Base-by-base conservation (phyloP, 2,329 filamentous ascomycete genomes). In the Lizonia empirigonia region DNA sequence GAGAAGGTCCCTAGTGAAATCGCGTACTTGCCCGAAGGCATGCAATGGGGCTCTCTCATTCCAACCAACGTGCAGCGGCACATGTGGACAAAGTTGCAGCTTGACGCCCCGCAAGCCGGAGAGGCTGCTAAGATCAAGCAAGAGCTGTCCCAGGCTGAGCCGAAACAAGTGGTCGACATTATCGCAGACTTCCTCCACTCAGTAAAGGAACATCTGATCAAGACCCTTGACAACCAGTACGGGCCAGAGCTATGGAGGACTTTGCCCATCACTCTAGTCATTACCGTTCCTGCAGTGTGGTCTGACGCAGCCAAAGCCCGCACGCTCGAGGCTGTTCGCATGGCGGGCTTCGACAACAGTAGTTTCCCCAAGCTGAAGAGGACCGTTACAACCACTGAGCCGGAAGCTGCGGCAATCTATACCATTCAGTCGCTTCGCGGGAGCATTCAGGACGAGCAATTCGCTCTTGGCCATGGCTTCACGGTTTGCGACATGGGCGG, bases 51-150 rank as follows among this genome's bases (percentile, higher is more conserved):
- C 2, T 52, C 55, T 3, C 13, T 44, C 0, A 63, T 66, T 10
- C 44, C 60, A 0, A 33, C 56, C 0, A 32, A 71, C 38, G 45
- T 62, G 0, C 35, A 58, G 23, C 57, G 71, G 0, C 58, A 71
- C 29, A 62, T 69, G 45, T 73, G 68, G 65, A 73, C 67, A 0
- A 72, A 73, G 41, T 50, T 73, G 0, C 45, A 63, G 9, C 55
- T 71, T 0, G 67, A 73, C 13, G 8, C 20, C 1, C 42, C 34
- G 1, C 53, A 47, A 22, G 16, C 10, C 1, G 64, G 63, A 0
- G 59, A 63, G 33, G 56, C 55, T 2, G 60, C 42, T 13, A 61
- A 54, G 32, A 60, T 65, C 9, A 34, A 55, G 0, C 24, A 46
- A 7, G 67, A 65, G 23, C 13, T 63, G 4, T n/a, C 26, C 26